Evolutionary conservation across 768 basidiomycete species (phyloP).

Genomic region (Favolaschia claudopus): DNA sequence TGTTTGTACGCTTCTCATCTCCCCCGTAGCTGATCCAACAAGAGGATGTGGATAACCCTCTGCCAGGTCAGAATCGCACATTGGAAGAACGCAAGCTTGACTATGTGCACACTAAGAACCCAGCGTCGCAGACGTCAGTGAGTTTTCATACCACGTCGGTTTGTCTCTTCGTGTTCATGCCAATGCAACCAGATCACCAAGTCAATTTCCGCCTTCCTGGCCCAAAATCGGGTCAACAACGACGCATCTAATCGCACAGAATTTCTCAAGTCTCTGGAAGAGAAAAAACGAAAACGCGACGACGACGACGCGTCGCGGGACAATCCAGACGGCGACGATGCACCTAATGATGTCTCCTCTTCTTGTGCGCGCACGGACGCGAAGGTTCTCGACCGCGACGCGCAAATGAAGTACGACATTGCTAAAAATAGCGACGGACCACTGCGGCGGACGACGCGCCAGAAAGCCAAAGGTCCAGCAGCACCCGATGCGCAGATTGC

Average conservation of each 20-base stretch:
- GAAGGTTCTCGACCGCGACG: slow-evolving; percentile 71
- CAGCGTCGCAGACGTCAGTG: slow-evolving; percentile 67
- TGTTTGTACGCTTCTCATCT: background rate
- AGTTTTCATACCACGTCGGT: slow-evolving; percentile 33
- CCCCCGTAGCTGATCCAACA: slow-evolving; percentile 36
- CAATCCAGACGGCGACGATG: slow-evolving; percentile 3
- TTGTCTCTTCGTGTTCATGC: slow-evolving; percentile 1
- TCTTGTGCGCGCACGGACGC: slow-evolving; percentile 82
- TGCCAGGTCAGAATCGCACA: slow-evolving; percentile 33
- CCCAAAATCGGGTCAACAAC: slow-evolving; percentile 73
- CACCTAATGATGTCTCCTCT: slow-evolving; percentile 37
- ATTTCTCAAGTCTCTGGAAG: slow-evolving; percentile 67
- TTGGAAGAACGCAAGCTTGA: slow-evolving; percentile 77
- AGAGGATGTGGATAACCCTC: slow-evolving; percentile 20
- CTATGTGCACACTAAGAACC: slow-evolving; percentile 60
- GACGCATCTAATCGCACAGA: slow-evolving; percentile 81
- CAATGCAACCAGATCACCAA: slow-evolving; percentile 61
- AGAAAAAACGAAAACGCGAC: slow-evolving; percentile 58
- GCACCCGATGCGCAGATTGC: slow-evolving; percentile 10
- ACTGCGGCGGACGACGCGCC: slow-evolving; percentile 59
- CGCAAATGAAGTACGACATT: slow-evolving; percentile 88
- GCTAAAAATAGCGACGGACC: slow-evolving; percentile 86
- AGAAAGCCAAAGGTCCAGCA: slow-evolving; percentile 7
- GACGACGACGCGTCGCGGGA: slow-evolving; percentile 34
- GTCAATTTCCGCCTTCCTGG: slow-evolving; percentile 76